Percentiles rank a stretch among this genome's conserved stretches.
These are phyloP conservation scores for Penicillium sp. DNA, from an alignment of 2,329 filamentous ascomycete species.

Conservation along the genomic window DNA sequence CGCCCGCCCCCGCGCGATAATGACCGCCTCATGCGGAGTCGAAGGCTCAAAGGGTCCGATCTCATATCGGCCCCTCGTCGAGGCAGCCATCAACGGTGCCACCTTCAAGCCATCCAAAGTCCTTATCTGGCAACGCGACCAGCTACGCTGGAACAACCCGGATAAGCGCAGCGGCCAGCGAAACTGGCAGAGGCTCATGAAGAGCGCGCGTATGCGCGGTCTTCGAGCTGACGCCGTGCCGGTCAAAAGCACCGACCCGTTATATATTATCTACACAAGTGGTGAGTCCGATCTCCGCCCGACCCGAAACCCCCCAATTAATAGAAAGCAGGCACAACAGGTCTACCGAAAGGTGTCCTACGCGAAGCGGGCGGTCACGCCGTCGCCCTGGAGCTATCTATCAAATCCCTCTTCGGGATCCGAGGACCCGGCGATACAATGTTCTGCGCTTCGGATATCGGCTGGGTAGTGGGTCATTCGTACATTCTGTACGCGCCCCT, in stretches of 20 bases:
- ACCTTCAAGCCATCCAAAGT: conserved; percentile 70
- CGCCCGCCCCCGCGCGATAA: conserved; percentile 70
- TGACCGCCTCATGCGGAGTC: conserved; percentile 91
- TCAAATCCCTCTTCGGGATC: conserved; percentile 80
- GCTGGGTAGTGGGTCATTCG: conserved; percentile 84
- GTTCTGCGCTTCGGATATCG: conserved; percentile 81
- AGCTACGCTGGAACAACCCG: conserved; percentile 73
- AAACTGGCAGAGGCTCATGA: conserved; percentile 76
- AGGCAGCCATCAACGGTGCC: conserved; percentile 69
- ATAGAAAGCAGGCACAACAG: conserved; percentile 66
- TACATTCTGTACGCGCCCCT: conserved; percentile 91
- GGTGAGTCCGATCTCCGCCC: conserved; percentile 35
- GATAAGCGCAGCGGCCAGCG: conserved; percentile 67
- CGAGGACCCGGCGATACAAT: conserved; percentile 81
- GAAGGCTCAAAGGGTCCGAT: conserved; percentile 80
- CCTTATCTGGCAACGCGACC: conserved; percentile 81
- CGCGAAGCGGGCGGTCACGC: conserved; percentile 84
- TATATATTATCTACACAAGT: conserved; percentile 92
- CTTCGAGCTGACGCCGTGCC: conserved; percentile 74
- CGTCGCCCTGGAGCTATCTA: conserved; percentile 78
- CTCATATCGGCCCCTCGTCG: conserved; percentile 74
- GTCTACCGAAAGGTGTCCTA: conserved; percentile 78
- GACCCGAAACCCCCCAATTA: neutral
- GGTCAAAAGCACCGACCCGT: conserved; percentile 71
- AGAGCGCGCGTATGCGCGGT: conserved; percentile 67